A percentile compares a stretch with the other conserved stretches of the same genome.
Evolutionary conservation across 331 rosid species (phyloP).

Genomic region (Acacia pycnantha): DNA sequence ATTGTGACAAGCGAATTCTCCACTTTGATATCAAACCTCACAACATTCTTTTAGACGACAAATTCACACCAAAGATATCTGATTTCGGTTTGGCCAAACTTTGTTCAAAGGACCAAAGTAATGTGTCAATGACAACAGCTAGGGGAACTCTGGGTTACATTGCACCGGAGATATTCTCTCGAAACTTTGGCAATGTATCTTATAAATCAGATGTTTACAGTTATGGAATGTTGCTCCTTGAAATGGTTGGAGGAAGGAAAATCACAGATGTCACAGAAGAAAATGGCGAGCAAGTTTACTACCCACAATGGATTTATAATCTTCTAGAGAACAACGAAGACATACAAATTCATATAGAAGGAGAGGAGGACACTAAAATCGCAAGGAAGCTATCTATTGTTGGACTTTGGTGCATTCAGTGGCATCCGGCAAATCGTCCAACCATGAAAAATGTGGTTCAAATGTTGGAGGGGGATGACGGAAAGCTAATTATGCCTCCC

Average conservation of each 20-base stretch:
- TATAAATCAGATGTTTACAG: background rate
- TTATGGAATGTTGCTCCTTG: background rate
- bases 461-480: background rate
- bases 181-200: background rate
- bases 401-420: background rate
- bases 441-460: background rate
- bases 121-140: background rate
- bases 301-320: background rate
- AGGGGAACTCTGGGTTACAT: background rate
- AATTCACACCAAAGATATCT: background rate
- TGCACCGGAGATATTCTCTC: background rate
- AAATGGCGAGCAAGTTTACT: background rate
- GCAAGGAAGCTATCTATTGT: background rate
- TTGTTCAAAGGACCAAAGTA: background rate
- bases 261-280: background rate
- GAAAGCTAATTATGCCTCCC: background rate
- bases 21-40: constrained; percentile 4
- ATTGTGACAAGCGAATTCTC: background rate
- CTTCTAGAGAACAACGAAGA: background rate
- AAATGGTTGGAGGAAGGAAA: background rate
- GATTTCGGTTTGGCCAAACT: background rate
- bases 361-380: background rate
- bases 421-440: background rate
- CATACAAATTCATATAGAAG: background rate
- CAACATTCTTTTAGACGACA: background rate